A percentile compares a stretch with the other conserved stretches of the same genome.
Evolutionary conservation across 352 stramenopile species (phyloP).

Genomic region (Phytophthora ramorum): DNA sequence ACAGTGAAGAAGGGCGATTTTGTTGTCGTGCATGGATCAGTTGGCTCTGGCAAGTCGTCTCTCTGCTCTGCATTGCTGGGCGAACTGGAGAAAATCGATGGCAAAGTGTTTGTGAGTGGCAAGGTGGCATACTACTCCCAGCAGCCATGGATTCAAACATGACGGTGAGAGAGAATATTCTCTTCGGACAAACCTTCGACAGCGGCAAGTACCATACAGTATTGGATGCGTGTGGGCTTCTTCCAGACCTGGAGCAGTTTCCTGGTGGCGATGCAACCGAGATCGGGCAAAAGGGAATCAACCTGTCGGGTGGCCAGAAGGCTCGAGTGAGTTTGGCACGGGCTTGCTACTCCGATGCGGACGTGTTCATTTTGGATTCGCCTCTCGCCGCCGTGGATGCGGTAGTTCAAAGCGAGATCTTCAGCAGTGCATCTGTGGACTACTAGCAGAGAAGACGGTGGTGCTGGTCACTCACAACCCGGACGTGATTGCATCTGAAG

Average conservation of each 20-base stretch:
- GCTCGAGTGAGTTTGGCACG: conserved; percentile 67
- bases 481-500: conserved; percentile 49
- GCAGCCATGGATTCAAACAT: conserved; percentile 96
- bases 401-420: conserved; percentile 93
- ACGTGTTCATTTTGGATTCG: conserved; percentile 91
- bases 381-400: conserved; percentile 92
- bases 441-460: conserved; percentile 65
- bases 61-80: conserved; percentile 57
- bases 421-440: conserved; percentile 51
- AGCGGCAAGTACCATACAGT: conserved; percentile 50
- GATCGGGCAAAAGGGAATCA: conserved; percentile 96
- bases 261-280: conserved; percentile 91
- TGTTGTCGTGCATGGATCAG: conserved; percentile 51
- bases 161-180: conserved; percentile 93
- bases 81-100: conserved; percentile 84
- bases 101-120: conserved; percentile 47
- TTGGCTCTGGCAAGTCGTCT: conserved; percentile 65
- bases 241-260: conserved; percentile 87
- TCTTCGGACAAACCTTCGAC: conserved; percentile 85
- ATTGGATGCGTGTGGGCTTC: conserved; percentile 78
- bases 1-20: conserved; percentile 50
- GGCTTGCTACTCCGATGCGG: conserved; percentile 64
- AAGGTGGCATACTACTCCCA: conserved; percentile 77
- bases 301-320: conserved; percentile 94
- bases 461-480: conserved; percentile 90